Conservation (phyloP, 306 rosid genomes). For the Astragalus glycyphyllos region DNA sequence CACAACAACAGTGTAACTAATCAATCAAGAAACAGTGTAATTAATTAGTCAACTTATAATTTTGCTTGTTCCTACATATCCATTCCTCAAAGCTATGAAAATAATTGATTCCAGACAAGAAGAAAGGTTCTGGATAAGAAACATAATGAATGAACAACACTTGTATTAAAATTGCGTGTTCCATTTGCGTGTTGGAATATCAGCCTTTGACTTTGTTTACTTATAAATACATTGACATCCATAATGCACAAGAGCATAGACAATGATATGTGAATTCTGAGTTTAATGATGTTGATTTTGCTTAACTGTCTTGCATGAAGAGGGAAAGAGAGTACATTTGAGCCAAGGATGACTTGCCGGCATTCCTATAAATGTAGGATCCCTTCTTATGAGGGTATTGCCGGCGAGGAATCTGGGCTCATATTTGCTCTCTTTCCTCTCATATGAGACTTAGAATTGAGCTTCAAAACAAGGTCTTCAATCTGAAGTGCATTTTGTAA, state of each 20-base stretch:
- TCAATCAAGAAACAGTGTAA: slow-evolving; percentile 15
- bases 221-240: slow-evolving; percentile 42
- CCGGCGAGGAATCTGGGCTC: slow-evolving; percentile 41
- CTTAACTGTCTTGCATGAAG: slow-evolving; percentile 48
- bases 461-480: neutral
- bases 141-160: neutral
- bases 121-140: slow-evolving; percentile 12
- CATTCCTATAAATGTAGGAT: neutral
- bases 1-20: slow-evolving; percentile 35
- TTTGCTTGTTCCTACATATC: slow-evolving; percentile 25
- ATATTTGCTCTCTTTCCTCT: slow-evolving; percentile 38
- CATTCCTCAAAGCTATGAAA: slow-evolving; percentile 4
- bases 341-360: slow-evolving; percentile 68
- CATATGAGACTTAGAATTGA: slow-evolving; percentile 37
- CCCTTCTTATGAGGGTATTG: neutral
- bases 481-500: neutral
- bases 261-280: neutral
- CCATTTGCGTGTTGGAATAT: slow-evolving; percentile 10
- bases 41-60: slow-evolving; percentile 31
- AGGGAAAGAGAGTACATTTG: slow-evolving; percentile 49
- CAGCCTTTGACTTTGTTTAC: slow-evolving; percentile 39
- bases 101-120: slow-evolving; percentile 31
- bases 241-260: neutral
- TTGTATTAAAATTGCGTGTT: too few relatives aligned
- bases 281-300: neutral